Percentiles rank a stretch among this genome's conserved stretches.
Evolutionary conservation across 768 basidiomycete genomes (phyloP).

Genomic region (Auriscalpium orientale): DNA sequence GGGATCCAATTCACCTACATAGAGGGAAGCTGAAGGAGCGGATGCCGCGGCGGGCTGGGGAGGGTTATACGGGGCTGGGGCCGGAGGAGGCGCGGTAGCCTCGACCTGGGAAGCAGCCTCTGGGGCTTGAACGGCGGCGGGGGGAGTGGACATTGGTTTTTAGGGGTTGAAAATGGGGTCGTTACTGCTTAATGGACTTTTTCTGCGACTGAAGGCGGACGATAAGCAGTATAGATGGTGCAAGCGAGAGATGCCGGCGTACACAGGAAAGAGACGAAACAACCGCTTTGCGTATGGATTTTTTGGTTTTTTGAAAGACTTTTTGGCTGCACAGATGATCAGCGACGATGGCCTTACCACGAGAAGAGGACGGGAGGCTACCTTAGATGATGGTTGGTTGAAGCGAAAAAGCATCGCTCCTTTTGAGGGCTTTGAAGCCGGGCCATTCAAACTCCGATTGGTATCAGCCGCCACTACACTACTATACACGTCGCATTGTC

Average conservation of each 20-base stretch:
- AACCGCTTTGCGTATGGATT: constrained; percentile 65
- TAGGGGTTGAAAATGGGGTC: constrained; percentile 43
- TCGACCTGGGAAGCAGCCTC: constrained; percentile 29
- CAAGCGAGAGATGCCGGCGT: constrained; percentile 23
- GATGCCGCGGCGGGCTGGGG: constrained; percentile 48
- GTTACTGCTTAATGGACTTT: constrained; percentile 92
- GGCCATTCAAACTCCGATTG: constrained; percentile 33
- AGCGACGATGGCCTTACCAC: constrained; percentile 3
- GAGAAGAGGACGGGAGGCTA: constrained; percentile 19
- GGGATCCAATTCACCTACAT: constrained; percentile 97
- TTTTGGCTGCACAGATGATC: constrained; percentile 31
- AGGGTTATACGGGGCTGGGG: constrained; percentile 51
- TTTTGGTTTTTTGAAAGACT: constrained; percentile 60
- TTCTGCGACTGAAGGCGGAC: constrained; percentile 34
- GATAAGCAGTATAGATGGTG: constrained; percentile 12
- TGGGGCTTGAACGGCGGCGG: constrained; percentile 25
- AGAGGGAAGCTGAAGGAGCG: constrained; percentile 86
- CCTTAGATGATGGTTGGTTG: constrained; percentile 66
- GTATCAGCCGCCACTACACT: neutral
- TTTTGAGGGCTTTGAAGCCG: constrained; percentile 13
- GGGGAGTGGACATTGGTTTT: constrained; percentile 32
- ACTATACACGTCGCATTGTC: neutral
- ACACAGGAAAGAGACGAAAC: constrained; percentile 69
- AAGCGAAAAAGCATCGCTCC: constrained; percentile 32
- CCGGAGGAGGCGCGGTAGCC: constrained; percentile 37